Percentiles rank a stretch among this genome's conserved stretches.
These are phyloP conservation scores for Elsinoe necatrix DNA, from an alignment of 2,329 filamentous ascomycete genomes.

Conservation along the genomic window DNA sequence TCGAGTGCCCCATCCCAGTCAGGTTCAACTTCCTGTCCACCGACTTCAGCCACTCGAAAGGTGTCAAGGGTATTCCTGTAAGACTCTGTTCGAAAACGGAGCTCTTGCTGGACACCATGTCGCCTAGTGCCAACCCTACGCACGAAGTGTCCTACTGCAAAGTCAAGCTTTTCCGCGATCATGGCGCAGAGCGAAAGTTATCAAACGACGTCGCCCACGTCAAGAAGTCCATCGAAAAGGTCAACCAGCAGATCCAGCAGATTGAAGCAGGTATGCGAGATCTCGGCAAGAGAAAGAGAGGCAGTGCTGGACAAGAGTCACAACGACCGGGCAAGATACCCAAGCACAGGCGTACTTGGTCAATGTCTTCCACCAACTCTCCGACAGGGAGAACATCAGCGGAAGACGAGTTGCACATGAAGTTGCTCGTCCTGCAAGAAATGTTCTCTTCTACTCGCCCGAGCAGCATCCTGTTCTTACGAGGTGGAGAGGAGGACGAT, in stretches of 20 bases:
- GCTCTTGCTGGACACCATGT: slow-evolving; percentile 45
- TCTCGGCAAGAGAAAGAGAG: slow-evolving; percentile 54
- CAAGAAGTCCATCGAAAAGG: slow-evolving; percentile 92
- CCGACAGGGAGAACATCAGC: slow-evolving; percentile 36
- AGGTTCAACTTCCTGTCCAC: slow-evolving; percentile 98
- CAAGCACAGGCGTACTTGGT: slow-evolving; percentile 93
- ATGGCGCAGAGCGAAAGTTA: slow-evolving; percentile 88
- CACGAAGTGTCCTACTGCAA: slow-evolving; percentile 86
- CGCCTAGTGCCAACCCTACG: slow-evolving; percentile 36
- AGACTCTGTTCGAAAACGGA: slow-evolving; percentile 87
- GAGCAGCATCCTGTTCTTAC: slow-evolving; percentile 67
- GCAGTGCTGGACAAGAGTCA: slow-evolving; percentile 36
- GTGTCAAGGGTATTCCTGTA: slow-evolving; percentile 94
- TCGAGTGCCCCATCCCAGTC: slow-evolving; percentile 79
- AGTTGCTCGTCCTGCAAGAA: slow-evolving; percentile 69
- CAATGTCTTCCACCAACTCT: slow-evolving; percentile 64
- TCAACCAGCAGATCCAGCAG: slow-evolving; percentile 87
- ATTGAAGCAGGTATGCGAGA: slow-evolving; percentile 53
- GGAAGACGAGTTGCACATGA: slow-evolving; percentile 67
- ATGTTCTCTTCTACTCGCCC: slow-evolving; percentile 82
- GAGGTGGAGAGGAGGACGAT: slow-evolving; percentile 69
- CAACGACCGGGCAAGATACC: slow-evolving; percentile 65
- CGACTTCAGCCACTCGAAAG: slow-evolving; percentile 97
- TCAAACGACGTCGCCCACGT: slow-evolving; percentile 92
- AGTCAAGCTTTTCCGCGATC: slow-evolving; percentile 93